Percentiles rank a stretch among this genome's conserved stretches.
Conservation (phyloP, 306 rosid species). For the Quercus suber region DNA sequence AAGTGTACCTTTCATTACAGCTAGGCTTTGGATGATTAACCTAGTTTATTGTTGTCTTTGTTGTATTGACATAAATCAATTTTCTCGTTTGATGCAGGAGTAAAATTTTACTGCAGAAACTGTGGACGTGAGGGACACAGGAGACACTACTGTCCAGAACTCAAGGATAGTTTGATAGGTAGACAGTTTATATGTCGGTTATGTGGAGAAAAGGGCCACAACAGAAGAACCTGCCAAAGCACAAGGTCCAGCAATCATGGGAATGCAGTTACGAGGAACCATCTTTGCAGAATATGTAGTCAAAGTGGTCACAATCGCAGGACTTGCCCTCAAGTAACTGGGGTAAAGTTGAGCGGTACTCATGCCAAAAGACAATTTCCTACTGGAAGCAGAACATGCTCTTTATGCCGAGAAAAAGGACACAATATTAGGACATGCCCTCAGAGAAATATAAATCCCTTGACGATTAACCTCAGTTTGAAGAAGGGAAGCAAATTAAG, state of each 20-base stretch:
- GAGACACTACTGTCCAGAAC: conserved; percentile 83
- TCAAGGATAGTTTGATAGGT: conserved; percentile 40
- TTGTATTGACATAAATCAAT: conserved; percentile 5
- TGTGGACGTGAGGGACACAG: conserved; percentile 96
- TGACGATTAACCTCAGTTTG: conserved; percentile 14
- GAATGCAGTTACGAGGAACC: conserved; percentile 28
- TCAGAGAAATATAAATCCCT: conserved; percentile 23
- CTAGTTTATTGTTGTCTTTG: neutral
- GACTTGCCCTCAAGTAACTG: conserved; percentile 47
- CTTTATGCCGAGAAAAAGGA: conserved; percentile 54
- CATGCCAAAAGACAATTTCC: conserved; percentile 8
- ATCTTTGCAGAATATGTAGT: conserved; percentile 51
- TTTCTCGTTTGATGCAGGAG: conserved; percentile 45
- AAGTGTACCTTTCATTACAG: neutral
- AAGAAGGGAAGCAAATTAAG: conserved; percentile 1
- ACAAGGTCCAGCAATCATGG: conserved; percentile 29
- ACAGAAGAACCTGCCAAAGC: conserved; percentile 70
- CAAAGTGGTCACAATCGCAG: conserved; percentile 64
- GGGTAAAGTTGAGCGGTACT: neutral
- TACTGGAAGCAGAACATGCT: conserved; percentile 33
- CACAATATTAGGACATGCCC: conserved; percentile 85
- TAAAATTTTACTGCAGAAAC: conserved; percentile 71
- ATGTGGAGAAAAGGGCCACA: conserved; percentile 85
- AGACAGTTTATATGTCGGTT: conserved; percentile 47
- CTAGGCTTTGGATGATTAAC: neutral